These are phyloP conservation scores for Paramyrothecium sp. DNA, from an alignment of 2,329 filamentous ascomycete genomes.

Conservation along the genomic window DNA sequence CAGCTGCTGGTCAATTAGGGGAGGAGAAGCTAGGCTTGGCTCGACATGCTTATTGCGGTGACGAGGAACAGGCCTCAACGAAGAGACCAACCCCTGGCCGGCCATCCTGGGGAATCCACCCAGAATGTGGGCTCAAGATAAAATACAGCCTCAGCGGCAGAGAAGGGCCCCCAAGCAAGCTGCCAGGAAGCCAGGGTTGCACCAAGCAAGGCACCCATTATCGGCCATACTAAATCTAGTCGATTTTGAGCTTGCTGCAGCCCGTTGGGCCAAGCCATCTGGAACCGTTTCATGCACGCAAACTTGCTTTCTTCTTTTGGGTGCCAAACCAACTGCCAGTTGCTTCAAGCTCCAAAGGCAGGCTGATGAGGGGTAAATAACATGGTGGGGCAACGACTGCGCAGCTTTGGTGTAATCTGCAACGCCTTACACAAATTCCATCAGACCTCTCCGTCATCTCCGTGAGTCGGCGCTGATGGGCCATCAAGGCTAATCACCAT, in stretches of 20 bases:
- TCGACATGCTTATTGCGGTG: conserved; percentile 1
- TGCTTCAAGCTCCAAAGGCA: not conserved
- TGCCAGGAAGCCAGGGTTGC: no score
- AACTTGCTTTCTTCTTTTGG: not conserved
- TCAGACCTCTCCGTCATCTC: not conserved
- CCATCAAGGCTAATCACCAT: not conserved
- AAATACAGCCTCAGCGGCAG: conserved; percentile 13
- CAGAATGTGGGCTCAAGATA: conserved; percentile 12
- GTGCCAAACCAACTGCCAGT: not conserved
- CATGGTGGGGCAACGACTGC: conserved; percentile 1
- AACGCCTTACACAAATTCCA: not conserved
- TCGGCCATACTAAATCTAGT: no score
- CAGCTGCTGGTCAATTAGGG: not conserved
- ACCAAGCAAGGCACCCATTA: no score
- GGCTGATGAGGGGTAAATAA: conserved; percentile 1
- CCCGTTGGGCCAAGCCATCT: not conserved
- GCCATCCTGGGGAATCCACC: conserved; percentile 19
- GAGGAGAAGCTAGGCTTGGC: conserved; percentile 44
- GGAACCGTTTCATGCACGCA: not conserved
- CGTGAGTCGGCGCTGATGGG: not conserved
- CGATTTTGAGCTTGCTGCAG: not conserved
- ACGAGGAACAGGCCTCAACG: conserved; percentile 3
- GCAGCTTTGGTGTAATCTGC: not conserved
- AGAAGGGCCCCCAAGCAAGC: no score
- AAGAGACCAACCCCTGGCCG: conserved; percentile 6